Percentiles rank a stretch among this genome's conserved stretches.
phyloP scores from a whole-genome alignment of 2,329 filamentous ascomycete species.

The Colletotrichum karsti region DNA sequence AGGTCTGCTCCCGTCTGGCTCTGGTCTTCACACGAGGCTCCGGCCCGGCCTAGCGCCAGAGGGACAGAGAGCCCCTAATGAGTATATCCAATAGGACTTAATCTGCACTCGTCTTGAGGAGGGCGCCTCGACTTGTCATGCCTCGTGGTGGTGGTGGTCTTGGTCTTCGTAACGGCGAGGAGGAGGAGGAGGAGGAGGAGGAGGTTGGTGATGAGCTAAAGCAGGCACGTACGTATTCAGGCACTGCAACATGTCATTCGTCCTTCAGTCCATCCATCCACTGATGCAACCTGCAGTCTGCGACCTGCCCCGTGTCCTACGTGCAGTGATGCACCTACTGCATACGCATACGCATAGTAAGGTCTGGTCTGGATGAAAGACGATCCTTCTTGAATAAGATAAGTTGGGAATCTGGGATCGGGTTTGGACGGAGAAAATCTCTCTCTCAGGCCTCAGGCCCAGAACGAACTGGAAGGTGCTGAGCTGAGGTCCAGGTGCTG shows the following conservation, averaged over 20 bases:
- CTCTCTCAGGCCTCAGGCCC: too few species aligned
- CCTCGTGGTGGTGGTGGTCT: slow-evolving; percentile 16
- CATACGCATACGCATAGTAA: background rate
- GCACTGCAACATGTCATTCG: background rate
- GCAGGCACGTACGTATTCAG: too few species aligned
- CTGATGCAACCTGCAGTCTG: background rate
- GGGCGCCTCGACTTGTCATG: slow-evolving; percentile 1
- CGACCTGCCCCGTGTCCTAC: slow-evolving; percentile 17
- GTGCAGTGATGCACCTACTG: slow-evolving; percentile 4
- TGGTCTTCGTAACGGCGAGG: background rate
- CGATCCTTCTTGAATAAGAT: too few species aligned
- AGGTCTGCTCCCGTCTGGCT: too few species aligned
- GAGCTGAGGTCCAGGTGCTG: too few species aligned
- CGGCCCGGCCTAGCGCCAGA: background rate
- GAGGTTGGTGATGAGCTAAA: background rate
- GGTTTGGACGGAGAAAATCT: too few species aligned
- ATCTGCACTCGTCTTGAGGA: background rate
- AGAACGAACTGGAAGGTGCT: too few species aligned
- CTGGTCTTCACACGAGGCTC: slow-evolving; percentile 12
- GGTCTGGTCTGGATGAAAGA: background rate
- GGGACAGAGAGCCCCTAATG: background rate
- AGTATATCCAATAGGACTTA: background rate
- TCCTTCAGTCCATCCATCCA: background rate
- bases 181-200: too few species aligned
- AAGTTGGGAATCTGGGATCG: too few species aligned